Base-by-base conservation (phyloP, 2,329 filamentous ascomycete genomes). In the Immersiporthe knoxdaviesiana region DNA sequence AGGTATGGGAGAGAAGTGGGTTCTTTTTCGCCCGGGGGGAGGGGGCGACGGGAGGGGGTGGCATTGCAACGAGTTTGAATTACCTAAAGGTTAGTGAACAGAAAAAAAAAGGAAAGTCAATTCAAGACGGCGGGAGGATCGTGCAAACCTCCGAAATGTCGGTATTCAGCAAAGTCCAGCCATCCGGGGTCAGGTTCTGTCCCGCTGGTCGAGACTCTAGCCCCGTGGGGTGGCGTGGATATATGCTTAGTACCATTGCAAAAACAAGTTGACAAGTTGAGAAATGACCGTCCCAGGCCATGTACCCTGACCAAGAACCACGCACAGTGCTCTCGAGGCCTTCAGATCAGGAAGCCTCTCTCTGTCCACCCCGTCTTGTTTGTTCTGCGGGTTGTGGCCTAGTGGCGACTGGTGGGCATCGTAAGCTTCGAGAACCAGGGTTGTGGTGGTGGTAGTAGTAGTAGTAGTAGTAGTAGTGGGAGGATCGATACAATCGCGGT, bases 121-220 rank as follows among this genome's bases (percentile, higher is more conserved):
- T 61, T 58, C 62, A 64, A 52, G 37, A 35, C 24, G 44, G 30
- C 44, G 62, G 35, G 35, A 35, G 24, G n/a, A 47, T 62, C 62
- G 61, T 37, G 61, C 61, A 68, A 44, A 52, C 62, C 65, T 62
- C 61, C 63, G 47, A 69, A 47, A 66, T 41, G 56, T 68, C 66
- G 61, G 65, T 65, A 68, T 62, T 56, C 62, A 66, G 58, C 61
- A 58, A 41, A 47, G 39, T 1, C 37, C 63, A 61, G 50, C 35
- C 63, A 61, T 58, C 35, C 65, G 44, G 61, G 65, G 52, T 62
- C 37, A 37, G 59, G 62, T 52, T 62, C 62, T 44, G 61, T 24
- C 52, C 65, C 32, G 54, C 65, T 61, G 65, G 68, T 68, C 56
- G 41, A 70, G 58, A 35, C 47, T n/a, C 27, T 68, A 65, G 68